A percentile compares a stretch with the other conserved stretches of the same genome.
phyloP scores from a whole-genome alignment of 2,329 filamentous ascomycete genomes.

The Ilyonectria destructans region DNA sequence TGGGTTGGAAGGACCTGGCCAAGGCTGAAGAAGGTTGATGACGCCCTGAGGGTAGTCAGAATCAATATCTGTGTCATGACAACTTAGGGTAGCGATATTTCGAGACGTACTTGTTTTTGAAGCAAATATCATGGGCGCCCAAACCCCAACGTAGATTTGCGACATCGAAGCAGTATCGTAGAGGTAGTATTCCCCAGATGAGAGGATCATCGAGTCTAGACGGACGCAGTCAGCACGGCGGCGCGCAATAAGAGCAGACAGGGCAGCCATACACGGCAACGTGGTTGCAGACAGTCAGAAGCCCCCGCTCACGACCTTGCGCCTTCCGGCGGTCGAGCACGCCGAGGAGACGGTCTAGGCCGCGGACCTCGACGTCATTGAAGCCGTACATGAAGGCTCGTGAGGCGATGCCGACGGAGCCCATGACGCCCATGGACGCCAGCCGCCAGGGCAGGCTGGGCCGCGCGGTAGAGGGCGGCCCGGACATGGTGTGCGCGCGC shows the following conservation, averaged over 20 bases:
- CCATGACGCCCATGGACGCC: constrained; percentile 83
- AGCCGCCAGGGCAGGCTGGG: constrained; percentile 80
- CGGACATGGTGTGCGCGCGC: constrained; percentile 38
- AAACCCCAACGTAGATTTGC: constrained; percentile 89
- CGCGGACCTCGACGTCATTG: constrained; percentile 83
- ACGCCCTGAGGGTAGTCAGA: constrained; percentile 63
- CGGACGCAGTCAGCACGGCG: constrained; percentile 25
- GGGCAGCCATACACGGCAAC: constrained; percentile 56
- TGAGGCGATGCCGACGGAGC: constrained; percentile 79
- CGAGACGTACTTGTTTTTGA: constrained; percentile 80
- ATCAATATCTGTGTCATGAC: neutral
- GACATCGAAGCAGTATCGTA: constrained; percentile 80
- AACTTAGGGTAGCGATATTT: neutral
- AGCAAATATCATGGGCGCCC: constrained; percentile 96
- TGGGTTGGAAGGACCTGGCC: constrained; percentile 95
- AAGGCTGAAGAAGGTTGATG: constrained; percentile 86
- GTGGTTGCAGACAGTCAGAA: constrained; percentile 79
- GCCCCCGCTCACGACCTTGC: constrained; percentile 78
- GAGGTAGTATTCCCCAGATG: constrained; percentile 91
- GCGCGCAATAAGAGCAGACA: neutral
- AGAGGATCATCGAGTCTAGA: constrained; percentile 93
- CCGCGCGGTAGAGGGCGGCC: constrained; percentile 53
- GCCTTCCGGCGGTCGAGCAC: constrained; percentile 82
- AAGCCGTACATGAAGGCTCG: constrained; percentile 83
- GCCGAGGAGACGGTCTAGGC: constrained; percentile 82